Percentiles rank a stretch among this genome's conserved stretches.
Evolutionary conservation across 2,329 filamentous ascomycete genomes (phyloP).

Genomic region (Juglanconis sp.): DNA sequence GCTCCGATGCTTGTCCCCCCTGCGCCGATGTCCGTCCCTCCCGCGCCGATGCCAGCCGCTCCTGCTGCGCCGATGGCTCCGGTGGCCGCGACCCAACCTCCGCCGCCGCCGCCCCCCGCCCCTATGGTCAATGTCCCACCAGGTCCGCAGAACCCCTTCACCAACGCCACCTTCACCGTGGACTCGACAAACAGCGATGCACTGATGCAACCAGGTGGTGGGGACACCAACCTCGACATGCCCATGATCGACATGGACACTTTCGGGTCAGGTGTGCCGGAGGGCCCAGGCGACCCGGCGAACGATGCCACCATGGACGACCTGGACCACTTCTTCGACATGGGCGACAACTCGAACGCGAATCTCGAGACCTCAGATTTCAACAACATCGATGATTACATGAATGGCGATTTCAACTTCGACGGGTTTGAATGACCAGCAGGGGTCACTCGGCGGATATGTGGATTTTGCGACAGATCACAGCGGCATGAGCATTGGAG

Average conservation of each 20-base stretch:
- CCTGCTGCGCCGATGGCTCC: slow-evolving; percentile 5
- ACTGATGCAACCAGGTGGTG: neutral
- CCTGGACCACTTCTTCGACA: slow-evolving; percentile 47
- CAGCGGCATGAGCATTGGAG: no score
- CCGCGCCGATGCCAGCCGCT: neutral
- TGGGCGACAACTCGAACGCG: slow-evolving; percentile 36
- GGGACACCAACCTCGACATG: slow-evolving; percentile 8
- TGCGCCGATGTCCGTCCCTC: neutral
- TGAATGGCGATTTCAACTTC: slow-evolving; percentile 12
- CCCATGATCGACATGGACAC: slow-evolving; percentile 8
- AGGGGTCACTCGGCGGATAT: neutral
- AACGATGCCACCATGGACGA: slow-evolving; percentile 28
- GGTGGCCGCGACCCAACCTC: neutral
- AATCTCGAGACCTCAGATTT: slow-evolving; percentile 29
- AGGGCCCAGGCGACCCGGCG: slow-evolving; percentile 19
- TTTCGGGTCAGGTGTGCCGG: slow-evolving; percentile 4
- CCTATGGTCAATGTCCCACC: neutral
- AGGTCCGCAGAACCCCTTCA: slow-evolving; percentile 10
- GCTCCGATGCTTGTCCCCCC: neutral
- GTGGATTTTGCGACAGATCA: no score
- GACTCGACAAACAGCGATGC: slow-evolving; percentile 11
- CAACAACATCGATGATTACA: slow-evolving; percentile 14
- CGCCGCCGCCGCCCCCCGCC: neutral
- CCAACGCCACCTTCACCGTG: slow-evolving; percentile 17
- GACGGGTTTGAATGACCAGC: slow-evolving; percentile 4